Conservation (phyloP, 495 filamentous ascomycete species). For the Aspergillus incahuasiensis region DNA sequence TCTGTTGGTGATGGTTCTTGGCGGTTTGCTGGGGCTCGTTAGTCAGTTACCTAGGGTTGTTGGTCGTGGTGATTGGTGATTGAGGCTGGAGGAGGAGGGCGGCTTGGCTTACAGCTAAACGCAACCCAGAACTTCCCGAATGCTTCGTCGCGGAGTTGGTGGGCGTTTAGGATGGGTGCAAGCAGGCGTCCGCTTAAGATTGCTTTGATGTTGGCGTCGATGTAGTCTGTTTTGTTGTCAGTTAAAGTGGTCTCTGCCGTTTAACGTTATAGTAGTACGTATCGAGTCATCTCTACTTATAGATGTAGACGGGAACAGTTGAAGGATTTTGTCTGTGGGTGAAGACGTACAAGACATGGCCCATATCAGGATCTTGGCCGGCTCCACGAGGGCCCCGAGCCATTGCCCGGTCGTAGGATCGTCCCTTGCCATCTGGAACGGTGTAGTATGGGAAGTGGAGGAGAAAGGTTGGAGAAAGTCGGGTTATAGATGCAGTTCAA, state of each 20-base stretch:
- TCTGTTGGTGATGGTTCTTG: constrained; percentile 1
- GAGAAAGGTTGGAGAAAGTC: neutral
- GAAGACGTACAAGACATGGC: constrained; percentile 29
- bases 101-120: constrained; percentile 30
- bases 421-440: constrained; percentile 5
- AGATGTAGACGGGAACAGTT: neutral
- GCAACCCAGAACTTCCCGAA: constrained; percentile 43
- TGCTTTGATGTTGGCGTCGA: constrained; percentile 29
- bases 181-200: constrained; percentile 36
- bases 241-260: no score
- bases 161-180: constrained; percentile 31
- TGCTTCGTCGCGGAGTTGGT: constrained; percentile 36
- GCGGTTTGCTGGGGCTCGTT: neutral
- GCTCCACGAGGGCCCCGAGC: constrained; percentile 25
- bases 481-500: neutral
- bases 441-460: neutral
- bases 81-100: neutral
- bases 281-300: no score
- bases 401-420: constrained; percentile 16
- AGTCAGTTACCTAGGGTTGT: no score
- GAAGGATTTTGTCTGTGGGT: neutral
- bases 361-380: constrained; percentile 25
- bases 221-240: constrained; percentile 25
- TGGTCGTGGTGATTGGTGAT: no score
- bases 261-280: no score